A percentile compares a stretch with the other conserved stretches of the same genome.
Conservation (phyloP, 495 filamentous ascomycete genomes). For the Aspergillus bridgeri region DNA sequence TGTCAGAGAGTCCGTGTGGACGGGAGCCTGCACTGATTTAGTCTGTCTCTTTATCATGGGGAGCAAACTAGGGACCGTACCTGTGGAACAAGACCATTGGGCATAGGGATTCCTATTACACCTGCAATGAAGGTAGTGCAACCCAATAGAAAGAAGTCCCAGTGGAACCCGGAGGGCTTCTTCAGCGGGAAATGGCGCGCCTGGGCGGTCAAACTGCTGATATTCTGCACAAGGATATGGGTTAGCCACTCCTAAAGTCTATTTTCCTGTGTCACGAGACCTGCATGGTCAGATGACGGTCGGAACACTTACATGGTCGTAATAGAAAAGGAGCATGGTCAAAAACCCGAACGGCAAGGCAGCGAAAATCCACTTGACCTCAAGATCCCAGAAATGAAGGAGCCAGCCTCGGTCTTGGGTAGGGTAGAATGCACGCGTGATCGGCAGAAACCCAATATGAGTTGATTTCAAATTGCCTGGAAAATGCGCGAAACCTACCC, state of each 20-base stretch:
- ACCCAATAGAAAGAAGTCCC: conserved; percentile 84
- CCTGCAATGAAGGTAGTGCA: conserved; percentile 75
- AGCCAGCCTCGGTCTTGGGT: conserved; percentile 71
- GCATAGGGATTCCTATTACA: conserved; percentile 76
- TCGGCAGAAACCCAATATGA: conserved; percentile 56
- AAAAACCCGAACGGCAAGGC: conserved; percentile 80
- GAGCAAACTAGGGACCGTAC: conserved; percentile 6
- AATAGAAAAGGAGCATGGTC: conserved; percentile 77
- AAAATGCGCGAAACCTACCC: conserved; percentile 74
- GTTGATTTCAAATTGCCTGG: conserved; percentile 59
- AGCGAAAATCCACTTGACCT: conserved; percentile 64
- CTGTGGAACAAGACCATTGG: conserved; percentile 81
- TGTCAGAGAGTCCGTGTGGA: conserved; percentile 60
- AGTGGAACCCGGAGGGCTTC: conserved; percentile 86
- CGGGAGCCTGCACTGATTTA: conserved; percentile 55
- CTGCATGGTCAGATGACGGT: too few species aligned
- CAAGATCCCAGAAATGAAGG: conserved; percentile 75
- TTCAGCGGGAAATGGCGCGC: conserved; percentile 78
- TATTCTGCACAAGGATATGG: too few species aligned
- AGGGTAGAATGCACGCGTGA: conserved; percentile 66
- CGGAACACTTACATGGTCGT: conserved; percentile 65
- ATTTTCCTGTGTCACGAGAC: too few species aligned
- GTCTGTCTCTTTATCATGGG: not conserved
- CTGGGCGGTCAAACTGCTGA: conserved; percentile 72
- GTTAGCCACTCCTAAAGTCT: too few species aligned